Base-by-base conservation (phyloP, 495 filamentous ascomycete genomes). In the Daldinia loculata region DNA sequence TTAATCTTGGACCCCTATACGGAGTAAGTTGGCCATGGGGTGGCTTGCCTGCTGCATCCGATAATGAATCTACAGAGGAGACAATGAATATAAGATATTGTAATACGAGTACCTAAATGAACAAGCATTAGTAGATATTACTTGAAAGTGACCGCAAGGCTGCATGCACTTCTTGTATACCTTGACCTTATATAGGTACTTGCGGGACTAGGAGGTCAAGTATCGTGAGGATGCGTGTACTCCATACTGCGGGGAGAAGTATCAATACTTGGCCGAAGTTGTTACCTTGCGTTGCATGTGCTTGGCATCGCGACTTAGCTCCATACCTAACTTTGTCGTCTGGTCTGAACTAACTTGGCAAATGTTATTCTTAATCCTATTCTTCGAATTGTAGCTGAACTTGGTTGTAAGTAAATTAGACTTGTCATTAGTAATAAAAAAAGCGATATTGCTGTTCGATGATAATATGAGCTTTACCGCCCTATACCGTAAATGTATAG, bases 221-320 rank as follows among this genome's bases (percentile, higher is more conserved):
- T 68, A 72, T 72, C 70, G 65, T 66, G 70, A 72, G 27, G 56
- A 51, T 61, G 64, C 7, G 56, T 69, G 70, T 72, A 72, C 70
- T 65, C 59, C 65, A 39, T 72, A 72, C 70, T 64, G 70, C 65
- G 65, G 70, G 70, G 70, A 65, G 65, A 72, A 65, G 70, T 72
- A 72, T 65, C 64, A 30, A 69, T 72, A 72, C 64, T 65, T 67
- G 48, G 39, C 53, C 30, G 34, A 50, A 56, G 17, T 36, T 50
- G 60, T 30, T 56, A 68, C 60, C 64, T 45, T 68, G 61, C 56
- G 26, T 56, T 66, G 61, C 65, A 64, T 65, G 15, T 57, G 39
- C 70, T 72, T 72, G 70, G 70, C 70, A 60, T 68, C 56, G 61
- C 63, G 61, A 65, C 64, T 57, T 48, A 65, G 57, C 60, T 61